phyloP scores from a whole-genome alignment of 2,329 filamentous ascomycete species.

The Talaromyces sp. region DNA sequence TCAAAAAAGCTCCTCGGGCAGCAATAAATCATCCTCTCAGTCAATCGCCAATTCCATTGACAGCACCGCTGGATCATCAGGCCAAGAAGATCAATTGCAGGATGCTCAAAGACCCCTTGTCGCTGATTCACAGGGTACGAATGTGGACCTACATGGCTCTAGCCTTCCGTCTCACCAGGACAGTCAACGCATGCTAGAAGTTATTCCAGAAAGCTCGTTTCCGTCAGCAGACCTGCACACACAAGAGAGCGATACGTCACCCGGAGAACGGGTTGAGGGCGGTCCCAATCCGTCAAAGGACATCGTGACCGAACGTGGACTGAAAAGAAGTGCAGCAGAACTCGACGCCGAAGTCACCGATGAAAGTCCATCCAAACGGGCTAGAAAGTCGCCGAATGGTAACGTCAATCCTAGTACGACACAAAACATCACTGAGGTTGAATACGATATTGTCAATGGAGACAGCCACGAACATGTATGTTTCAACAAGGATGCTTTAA shows the following conservation, averaged over 20 bases:
- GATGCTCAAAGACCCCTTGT: conserved; percentile 1
- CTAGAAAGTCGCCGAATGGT: background rate
- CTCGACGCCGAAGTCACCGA: background rate
- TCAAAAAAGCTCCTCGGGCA: conserved; percentile 20
- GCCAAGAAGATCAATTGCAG: background rate
- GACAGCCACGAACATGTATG: conserved; percentile 7
- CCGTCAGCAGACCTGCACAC: conserved; percentile 2
- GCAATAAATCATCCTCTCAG: conserved; percentile 29
- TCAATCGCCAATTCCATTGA: conserved; percentile 31
- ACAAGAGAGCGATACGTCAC: background rate
- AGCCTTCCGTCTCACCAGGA: conserved; percentile 12
- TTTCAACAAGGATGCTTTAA: conserved; percentile 19
- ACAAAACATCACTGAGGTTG: background rate
- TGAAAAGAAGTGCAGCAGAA: conserved; percentile 7
- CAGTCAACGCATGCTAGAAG: conserved; percentile 8
- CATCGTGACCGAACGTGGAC: background rate
- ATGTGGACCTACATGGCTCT: background rate
- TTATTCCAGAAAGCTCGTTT: conserved; percentile 12
- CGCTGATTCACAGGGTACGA: conserved; percentile 6
- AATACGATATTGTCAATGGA: conserved; percentile 18
- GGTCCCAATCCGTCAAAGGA: background rate
- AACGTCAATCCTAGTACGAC: background rate
- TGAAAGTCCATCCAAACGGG: conserved; percentile 6
- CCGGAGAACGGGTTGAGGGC: background rate
- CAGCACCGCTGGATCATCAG: conserved; percentile 17